Conservation (phyloP, 2,329 filamentous ascomycete genomes). For the Talaromyces pinophilus region DNA sequence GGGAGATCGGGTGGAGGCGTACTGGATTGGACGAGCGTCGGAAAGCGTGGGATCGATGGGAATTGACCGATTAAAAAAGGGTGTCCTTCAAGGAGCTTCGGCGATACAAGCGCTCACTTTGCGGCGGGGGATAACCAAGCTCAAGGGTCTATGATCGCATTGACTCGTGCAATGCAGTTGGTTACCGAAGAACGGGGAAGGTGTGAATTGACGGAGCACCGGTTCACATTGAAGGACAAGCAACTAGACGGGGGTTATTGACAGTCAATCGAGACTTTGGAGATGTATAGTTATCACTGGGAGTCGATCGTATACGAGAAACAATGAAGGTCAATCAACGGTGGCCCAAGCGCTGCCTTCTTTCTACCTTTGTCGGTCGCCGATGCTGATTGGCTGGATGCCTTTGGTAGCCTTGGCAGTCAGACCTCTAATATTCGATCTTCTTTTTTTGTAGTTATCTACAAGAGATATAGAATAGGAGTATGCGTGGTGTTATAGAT, state of each 20-base stretch:
- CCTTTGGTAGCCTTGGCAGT: neutral
- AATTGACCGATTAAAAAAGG: neutral
- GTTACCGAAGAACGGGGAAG: neutral
- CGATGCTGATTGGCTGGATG: neutral
- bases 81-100: neutral
- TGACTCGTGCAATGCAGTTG: neutral
- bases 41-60: neutral
- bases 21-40: neutral
- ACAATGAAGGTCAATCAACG: neutral
- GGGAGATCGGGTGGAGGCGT: neutral
- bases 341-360: slow-evolving; percentile 4
- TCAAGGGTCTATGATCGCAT: slow-evolving; percentile 3
- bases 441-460: too few relatives aligned
- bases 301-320: neutral
- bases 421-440: neutral
- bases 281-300: neutral
- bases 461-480: neutral
- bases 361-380: neutral
- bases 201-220: neutral
- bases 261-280: neutral
- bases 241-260: neutral
- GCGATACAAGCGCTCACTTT: neutral
- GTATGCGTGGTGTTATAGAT: neutral
- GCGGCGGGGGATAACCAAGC: slow-evolving; percentile 1
- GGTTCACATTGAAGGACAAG: neutral